Evolutionary conservation across 768 basidiomycete species (phyloP).

Genomic region (Xerocomus potaroensis): DNA sequence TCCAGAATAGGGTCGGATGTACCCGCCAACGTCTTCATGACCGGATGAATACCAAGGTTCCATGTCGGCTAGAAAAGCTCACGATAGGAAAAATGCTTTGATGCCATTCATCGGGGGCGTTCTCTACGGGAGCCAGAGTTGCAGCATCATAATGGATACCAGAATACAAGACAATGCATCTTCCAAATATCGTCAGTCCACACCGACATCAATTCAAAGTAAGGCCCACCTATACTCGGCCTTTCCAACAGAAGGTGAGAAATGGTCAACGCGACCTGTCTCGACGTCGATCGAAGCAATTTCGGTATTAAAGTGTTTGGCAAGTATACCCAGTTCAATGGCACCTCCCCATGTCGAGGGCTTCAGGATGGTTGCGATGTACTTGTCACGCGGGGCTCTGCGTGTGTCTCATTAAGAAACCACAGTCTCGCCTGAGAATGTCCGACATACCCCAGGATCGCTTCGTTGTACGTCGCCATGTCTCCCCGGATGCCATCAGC

Average conservation of each 20-base stretch:
- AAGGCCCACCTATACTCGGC: constrained; percentile 29
- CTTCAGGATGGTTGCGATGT: constrained; percentile 77
- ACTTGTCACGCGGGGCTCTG: constrained; percentile 59
- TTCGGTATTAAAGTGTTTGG: constrained; percentile 77
- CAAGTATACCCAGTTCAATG: constrained; percentile 85
- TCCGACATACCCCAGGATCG: constrained; percentile 71
- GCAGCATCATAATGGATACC: constrained; percentile 97
- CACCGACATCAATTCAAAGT: not conserved
- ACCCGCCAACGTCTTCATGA: constrained; percentile 25
- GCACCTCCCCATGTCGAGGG: constrained; percentile 92
- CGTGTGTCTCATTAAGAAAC: not conserved
- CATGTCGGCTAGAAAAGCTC: constrained; percentile 15
- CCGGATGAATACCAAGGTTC: constrained; percentile 22
- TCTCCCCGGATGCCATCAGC: constrained; percentile 76
- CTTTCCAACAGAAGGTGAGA: constrained; percentile 42
- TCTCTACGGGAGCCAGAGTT: constrained; percentile 70
- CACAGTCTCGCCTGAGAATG: not conserved
- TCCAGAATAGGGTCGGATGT: constrained; percentile 52
- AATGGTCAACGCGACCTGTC: constrained; percentile 84
- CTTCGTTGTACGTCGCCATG: constrained; percentile 73
- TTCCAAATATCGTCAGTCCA: constrained; percentile 20
- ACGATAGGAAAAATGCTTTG: constrained; percentile 75
- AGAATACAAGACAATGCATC: constrained; percentile 83
- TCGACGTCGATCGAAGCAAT: constrained; percentile 91
- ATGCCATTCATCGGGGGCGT: constrained; percentile 84